Evolutionary conservation across 192 early-diverging fungal genomes (phyloP).

Genomic region (Linnemannia schmuckeri): DNA sequence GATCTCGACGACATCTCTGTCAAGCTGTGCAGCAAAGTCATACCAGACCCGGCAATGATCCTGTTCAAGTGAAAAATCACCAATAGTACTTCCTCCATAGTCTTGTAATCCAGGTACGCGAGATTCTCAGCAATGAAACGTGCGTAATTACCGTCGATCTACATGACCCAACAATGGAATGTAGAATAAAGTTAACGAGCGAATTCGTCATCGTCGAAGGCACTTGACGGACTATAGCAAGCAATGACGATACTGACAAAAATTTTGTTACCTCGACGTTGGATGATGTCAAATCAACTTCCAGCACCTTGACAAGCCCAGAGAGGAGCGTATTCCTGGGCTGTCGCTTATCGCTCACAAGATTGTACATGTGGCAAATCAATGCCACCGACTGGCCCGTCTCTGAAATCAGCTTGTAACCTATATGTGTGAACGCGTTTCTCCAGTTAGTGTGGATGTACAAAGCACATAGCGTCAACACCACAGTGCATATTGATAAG

Average conservation of each 20-base stretch:
- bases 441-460: background rate
- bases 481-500: background rate
- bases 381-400: constrained; percentile 65
- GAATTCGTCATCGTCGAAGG: constrained; percentile 17
- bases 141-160: constrained; percentile 69
- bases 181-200: constrained; percentile 7
- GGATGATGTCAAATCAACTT: constrained; percentile 64
- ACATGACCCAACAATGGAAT: background rate
- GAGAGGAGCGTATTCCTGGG: constrained; percentile 81
- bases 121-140: constrained; percentile 90
- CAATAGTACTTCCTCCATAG: constrained; percentile 83
- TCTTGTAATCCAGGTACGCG: constrained; percentile 83
- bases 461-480: constrained; percentile 18
- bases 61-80: constrained; percentile 82
- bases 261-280: constrained; percentile 13
- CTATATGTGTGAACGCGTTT: constrained; percentile 7
- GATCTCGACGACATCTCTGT: constrained; percentile 11
- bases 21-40: constrained; percentile 46
- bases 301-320: constrained; percentile 76
- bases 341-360: constrained; percentile 73
- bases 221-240: background rate
- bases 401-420: constrained; percentile 37
- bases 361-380: constrained; percentile 76
- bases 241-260: constrained; percentile 15
- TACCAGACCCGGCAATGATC: constrained; percentile 78